These are phyloP conservation scores for Dionaea muscipula DNA, from an alignment of 179 eudicot species.

Conservation along the genomic window DNA sequence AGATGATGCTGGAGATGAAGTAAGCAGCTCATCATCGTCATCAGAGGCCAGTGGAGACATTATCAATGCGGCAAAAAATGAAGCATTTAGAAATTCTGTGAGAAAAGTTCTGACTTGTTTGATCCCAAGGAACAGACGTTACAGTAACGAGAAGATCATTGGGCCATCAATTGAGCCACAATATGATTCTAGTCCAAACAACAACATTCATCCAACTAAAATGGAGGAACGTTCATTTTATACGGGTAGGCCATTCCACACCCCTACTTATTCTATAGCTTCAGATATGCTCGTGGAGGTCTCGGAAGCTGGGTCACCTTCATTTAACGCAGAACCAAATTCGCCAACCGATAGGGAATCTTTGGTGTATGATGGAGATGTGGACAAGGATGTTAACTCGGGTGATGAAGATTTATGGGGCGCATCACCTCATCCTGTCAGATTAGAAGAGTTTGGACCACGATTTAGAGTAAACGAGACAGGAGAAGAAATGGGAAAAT, in stretches of 20 bases:
- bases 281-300: conserved; percentile 87
- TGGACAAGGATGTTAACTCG: conserved; percentile 31
- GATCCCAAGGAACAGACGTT: conserved; percentile 19
- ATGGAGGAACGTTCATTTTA: conserved; percentile 19
- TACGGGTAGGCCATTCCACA: conserved; percentile 10
- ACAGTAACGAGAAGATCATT: conserved; percentile 4
- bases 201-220: conserved; percentile 16
- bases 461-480: conserved; percentile 21
- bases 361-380: conserved; percentile 27
- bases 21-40: conserved; percentile 36
- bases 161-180: conserved; percentile 5
- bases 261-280: conserved; percentile 45
- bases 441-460: conserved; percentile 26
- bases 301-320: conserved; percentile 56
- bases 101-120: conserved; percentile 42
- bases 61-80: conserved; percentile 32
- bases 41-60: conserved; percentile 25
- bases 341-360: conserved; percentile 42
- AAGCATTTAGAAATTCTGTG: conserved; percentile 34
- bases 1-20: conserved; percentile 1
- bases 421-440: conserved; percentile 26
- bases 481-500: conserved; percentile 20
- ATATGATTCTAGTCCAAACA: conserved; percentile 14
- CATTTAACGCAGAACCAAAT: conserved; percentile 18
- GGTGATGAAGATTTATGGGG: conserved; percentile 37